These are phyloP conservation scores for Trypanosomatidae sp. DNA, from an alignment of 208 protist species.

Conservation along the genomic window DNA sequence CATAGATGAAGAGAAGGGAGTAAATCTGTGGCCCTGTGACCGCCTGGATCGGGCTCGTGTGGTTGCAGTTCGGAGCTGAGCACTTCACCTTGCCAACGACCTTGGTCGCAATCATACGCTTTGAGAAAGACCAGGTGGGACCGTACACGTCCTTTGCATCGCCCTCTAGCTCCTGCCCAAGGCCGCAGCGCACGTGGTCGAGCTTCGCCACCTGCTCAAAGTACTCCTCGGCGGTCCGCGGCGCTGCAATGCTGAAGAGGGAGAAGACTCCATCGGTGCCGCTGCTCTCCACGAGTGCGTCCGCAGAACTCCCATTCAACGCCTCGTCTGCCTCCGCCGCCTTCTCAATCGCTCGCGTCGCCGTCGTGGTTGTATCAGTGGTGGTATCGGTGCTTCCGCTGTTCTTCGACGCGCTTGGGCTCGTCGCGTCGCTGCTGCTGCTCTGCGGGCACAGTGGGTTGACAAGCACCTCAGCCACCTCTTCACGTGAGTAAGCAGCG, in stretches of 20 bases:
- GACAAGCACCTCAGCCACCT: too few relatives aligned
- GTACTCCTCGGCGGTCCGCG: conserved; percentile 41
- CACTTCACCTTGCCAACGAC: conserved; percentile 13
- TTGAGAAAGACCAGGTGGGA: conserved; percentile 33
- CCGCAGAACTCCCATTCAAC: neutral
- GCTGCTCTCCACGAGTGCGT: too few relatives aligned
- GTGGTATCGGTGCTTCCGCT: too few relatives aligned
- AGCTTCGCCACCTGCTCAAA: conserved; percentile 22
- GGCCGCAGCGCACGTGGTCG: conserved; percentile 34
- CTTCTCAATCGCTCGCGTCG: too few relatives aligned
- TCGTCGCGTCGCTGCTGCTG: too few relatives aligned
- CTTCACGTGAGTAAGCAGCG: too few relatives aligned
- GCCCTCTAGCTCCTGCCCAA: conserved; percentile 34
- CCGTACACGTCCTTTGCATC: conserved; percentile 39
- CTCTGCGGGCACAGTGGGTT: too few relatives aligned
- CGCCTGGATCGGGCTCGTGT: conserved; percentile 19
- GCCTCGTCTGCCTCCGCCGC: neutral
- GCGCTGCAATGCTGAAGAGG: conserved; percentile 12
- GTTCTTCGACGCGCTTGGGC: too few relatives aligned
- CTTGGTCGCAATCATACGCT: conserved; percentile 19
- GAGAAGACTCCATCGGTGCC: conserved; percentile 7
- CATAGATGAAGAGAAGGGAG: conserved; percentile 26
- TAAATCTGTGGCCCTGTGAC: conserved; percentile 25
- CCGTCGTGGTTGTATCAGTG: too few relatives aligned
- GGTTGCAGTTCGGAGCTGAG: conserved; percentile 31